phyloP scores from a whole-genome alignment of 257 asterid species.

The Salvia rosmarinus region DNA sequence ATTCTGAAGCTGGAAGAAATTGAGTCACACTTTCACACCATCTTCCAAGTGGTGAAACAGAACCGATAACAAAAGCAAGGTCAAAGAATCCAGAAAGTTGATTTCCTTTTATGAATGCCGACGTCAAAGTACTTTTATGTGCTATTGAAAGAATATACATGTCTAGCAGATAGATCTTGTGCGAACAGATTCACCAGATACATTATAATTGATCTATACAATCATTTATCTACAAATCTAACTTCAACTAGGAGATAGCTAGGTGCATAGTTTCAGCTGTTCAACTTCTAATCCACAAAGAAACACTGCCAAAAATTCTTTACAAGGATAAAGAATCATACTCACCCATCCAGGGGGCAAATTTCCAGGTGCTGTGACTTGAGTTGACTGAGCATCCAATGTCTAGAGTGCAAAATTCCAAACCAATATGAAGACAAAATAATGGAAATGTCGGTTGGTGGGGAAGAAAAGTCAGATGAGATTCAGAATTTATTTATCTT shows the following conservation, averaged over 20 bases:
- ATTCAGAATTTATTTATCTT: background rate
- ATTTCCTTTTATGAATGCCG: constrained; percentile 5
- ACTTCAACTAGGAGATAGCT: constrained; percentile 18
- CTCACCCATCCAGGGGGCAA: constrained; percentile 97
- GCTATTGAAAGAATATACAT: constrained; percentile 7
- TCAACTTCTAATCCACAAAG: background rate
- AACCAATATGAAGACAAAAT: constrained; percentile 21
- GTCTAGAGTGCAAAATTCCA: constrained; percentile 51
- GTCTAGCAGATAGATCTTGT: constrained; percentile 10
- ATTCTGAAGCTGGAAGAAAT: constrained; percentile 20
- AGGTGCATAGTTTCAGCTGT: background rate
- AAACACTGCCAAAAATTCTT: background rate
- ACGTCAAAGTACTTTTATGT: constrained; percentile 17
- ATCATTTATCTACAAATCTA: background rate
- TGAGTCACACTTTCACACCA: background rate
- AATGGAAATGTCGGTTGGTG: constrained; percentile 1
- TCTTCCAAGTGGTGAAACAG: constrained; percentile 12
- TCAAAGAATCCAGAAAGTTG: constrained; percentile 12
- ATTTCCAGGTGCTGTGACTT: constrained; percentile 46
- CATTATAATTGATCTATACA: constrained; percentile 9
- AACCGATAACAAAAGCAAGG: background rate
- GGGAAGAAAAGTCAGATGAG: background rate
- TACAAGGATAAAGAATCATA: constrained; percentile 32
- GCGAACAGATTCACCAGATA: constrained; percentile 1
- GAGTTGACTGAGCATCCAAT: constrained; percentile 52